A percentile compares a stretch with the other conserved stretches of the same genome.
Conservation (phyloP, 176 grass and related monocot species). For the Oryza rufipogon region DNA sequence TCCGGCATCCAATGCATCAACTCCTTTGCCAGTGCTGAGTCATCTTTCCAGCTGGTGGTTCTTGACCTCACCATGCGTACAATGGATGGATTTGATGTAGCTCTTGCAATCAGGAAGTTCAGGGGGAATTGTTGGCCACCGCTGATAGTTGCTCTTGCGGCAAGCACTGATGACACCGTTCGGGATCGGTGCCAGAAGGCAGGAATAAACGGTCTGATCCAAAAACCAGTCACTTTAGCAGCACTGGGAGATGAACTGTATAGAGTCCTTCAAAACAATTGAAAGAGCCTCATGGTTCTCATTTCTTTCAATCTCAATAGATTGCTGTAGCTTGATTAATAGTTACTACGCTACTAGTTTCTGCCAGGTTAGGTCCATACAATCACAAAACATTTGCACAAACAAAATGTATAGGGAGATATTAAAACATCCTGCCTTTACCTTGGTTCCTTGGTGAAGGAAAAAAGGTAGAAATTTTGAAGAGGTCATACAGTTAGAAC, state of each 20-base stretch:
- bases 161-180: slow-evolving; percentile 55
- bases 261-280: slow-evolving; percentile 87
- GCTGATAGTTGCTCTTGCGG: slow-evolving; percentile 62
- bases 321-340: slow-evolving; percentile 46
- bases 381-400: slow-evolving; percentile 39
- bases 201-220: slow-evolving; percentile 80
- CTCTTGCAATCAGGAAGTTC: slow-evolving; percentile 54
- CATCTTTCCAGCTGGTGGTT: slow-evolving; percentile 69
- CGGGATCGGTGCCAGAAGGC: slow-evolving; percentile 68
- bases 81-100: slow-evolving; percentile 73
- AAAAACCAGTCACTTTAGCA: slow-evolving; percentile 73
- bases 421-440: slow-evolving; percentile 34
- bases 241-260: slow-evolving; percentile 82
- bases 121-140: slow-evolving; percentile 60
- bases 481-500: slow-evolving; percentile 38
- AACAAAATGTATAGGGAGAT: slow-evolving; percentile 55
- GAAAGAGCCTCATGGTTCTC: slow-evolving; percentile 50
- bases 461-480: slow-evolving; percentile 44
- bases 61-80: slow-evolving; percentile 64
- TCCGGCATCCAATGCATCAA: slow-evolving; percentile 70
- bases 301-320: slow-evolving; percentile 44
- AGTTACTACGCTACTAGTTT: slow-evolving; percentile 35
- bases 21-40: slow-evolving; percentile 35
- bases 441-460: slow-evolving; percentile 33
- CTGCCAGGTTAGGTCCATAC: slow-evolving; percentile 53